Percentiles rank a stretch among this genome's conserved stretches.
Conservation (phyloP, 352 stramenopile genomes). For the Phytophthora agathidicida region DNA sequence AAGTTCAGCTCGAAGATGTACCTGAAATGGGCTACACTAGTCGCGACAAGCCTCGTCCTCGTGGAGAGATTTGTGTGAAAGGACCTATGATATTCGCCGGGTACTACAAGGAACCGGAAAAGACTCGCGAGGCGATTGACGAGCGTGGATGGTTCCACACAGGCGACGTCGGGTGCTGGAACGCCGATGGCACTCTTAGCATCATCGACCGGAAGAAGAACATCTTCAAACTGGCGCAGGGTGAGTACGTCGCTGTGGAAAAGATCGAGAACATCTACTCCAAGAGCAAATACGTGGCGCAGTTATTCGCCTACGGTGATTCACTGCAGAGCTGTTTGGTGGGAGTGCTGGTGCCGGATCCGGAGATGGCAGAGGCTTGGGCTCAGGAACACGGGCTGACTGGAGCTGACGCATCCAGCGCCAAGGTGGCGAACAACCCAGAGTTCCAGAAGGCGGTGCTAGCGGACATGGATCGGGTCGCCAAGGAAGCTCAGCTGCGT, state of each 20-base stretch:
- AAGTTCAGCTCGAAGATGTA: slow-evolving; percentile 94
- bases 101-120: slow-evolving; percentile 94
- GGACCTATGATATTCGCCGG: slow-evolving; percentile 86
- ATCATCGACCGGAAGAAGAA: slow-evolving; percentile 92
- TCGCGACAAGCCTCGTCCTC: slow-evolving; percentile 55
- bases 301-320: slow-evolving; percentile 95
- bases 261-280: slow-evolving; percentile 95
- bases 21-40: slow-evolving; percentile 95
- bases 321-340: slow-evolving; percentile 93
- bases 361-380: slow-evolving; percentile 47
- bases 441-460: slow-evolving; percentile 68
- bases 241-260: slow-evolving; percentile 95
- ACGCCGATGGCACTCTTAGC: slow-evolving; percentile 86
- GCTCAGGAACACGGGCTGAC: slow-evolving; percentile 30
- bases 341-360: slow-evolving; percentile 87
- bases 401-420: slow-evolving; percentile 29
- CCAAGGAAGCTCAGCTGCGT: slow-evolving; percentile 69
- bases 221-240: slow-evolving; percentile 91
- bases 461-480: slow-evolving; percentile 66
- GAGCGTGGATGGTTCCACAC: slow-evolving; percentile 95
- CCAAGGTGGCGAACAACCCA: slow-evolving; percentile 38
- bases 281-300: slow-evolving; percentile 89
- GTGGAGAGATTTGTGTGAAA: slow-evolving; percentile 59
- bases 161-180: slow-evolving; percentile 94
- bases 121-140: slow-evolving; percentile 91